Evolutionary conservation across 768 basidiomycete genomes (phyloP).

Genomic region (Sarcodon sp.): DNA sequence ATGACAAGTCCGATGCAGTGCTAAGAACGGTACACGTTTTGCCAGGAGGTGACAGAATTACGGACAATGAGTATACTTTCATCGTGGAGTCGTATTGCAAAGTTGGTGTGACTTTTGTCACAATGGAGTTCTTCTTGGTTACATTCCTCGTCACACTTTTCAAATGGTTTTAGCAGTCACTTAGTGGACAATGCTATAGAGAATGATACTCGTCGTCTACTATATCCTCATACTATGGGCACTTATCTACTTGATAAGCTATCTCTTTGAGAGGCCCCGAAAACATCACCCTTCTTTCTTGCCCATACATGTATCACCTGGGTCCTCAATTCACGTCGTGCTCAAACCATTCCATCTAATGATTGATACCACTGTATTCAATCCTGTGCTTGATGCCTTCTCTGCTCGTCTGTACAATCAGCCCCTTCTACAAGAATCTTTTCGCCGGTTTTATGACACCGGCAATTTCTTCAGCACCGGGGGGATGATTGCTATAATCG

Average conservation of each 20-base stretch:
- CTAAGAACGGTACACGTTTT: slow-evolving; percentile 52
- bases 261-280: too few relatives aligned
- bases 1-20: slow-evolving; percentile 68
- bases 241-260: too few relatives aligned
- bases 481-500: not conserved
- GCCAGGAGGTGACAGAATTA: slow-evolving; percentile 55
- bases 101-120: too few relatives aligned
- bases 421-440: not conserved
- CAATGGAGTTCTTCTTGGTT: too few relatives aligned
- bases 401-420: not conserved
- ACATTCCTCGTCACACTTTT: too few relatives aligned
- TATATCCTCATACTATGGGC: too few relatives aligned
- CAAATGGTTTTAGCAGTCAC: too few relatives aligned
- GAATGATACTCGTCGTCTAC: too few relatives aligned
- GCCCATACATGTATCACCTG: not conserved
- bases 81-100: slow-evolving; percentile 26
- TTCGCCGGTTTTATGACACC: not conserved
- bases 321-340: not conserved
- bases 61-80: slow-evolving; percentile 80
- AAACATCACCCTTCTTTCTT: not conserved
- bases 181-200: too few relatives aligned
- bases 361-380: not conserved
- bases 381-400: not conserved
- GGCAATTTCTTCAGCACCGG: not conserved
- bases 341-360: not conserved